Evolutionary conservation across 345 rosid species (phyloP).

Genomic region (Leavenworthia alabamica): DNA sequence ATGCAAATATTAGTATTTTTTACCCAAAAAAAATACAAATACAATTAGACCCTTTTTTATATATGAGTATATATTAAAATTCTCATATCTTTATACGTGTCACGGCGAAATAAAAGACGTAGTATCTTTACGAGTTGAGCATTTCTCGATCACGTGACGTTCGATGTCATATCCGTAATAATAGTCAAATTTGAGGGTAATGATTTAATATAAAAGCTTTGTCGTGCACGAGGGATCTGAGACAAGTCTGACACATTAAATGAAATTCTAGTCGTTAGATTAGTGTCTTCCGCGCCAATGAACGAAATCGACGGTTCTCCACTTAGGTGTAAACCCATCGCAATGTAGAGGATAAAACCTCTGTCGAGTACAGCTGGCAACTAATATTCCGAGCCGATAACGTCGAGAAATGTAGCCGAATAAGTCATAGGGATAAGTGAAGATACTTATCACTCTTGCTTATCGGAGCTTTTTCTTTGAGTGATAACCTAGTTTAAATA

Average conservation of each 20-base stretch:
- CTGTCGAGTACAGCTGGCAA: constrained; percentile 46
- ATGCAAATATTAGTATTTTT: too few species aligned
- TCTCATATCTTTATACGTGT: neutral
- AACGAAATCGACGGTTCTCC: constrained; percentile 2
- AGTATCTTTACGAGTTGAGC: constrained; percentile 20
- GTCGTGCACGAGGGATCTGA: constrained; percentile 50
- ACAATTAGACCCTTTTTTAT: neutral
- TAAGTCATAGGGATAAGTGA: constrained; percentile 18
- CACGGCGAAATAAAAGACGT: too few species aligned
- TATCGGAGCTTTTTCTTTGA: neutral
- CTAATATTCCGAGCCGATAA: constrained; percentile 80
- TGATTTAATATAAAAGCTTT: constrained; percentile 22
- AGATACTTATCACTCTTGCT: rapidly evolving
- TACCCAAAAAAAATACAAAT: too few species aligned
- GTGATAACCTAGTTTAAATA: rapidly evolving
- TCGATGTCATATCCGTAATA: constrained; percentile 44
- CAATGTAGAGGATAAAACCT: neutral
- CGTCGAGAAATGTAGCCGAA: constrained; percentile 77
- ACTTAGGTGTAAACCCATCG: neutral
- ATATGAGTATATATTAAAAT: neutral
- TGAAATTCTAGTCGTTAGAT: constrained; percentile 33
- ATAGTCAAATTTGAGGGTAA: constrained; percentile 25
- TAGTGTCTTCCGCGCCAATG: neutral
- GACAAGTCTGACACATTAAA: constrained; percentile 29
- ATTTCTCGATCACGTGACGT: constrained; percentile 43